Evolutionary conservation across 1,139 yeast species (phyloP).

Genomic region (Hemisphaericaspora subhashii): DNA sequence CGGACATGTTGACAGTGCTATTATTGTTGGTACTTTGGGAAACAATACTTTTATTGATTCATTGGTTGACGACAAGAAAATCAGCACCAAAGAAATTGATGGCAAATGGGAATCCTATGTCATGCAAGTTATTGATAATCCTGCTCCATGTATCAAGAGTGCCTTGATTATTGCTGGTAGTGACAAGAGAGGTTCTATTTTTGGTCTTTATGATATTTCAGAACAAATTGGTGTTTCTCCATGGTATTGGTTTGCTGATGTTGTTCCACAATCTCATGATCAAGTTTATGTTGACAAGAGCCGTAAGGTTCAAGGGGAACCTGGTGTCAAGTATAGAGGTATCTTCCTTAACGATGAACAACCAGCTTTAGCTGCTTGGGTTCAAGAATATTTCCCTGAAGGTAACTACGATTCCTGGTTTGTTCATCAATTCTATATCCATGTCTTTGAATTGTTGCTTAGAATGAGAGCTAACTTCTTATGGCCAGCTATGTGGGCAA

Average conservation of each 20-base stretch:
- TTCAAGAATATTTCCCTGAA: slow-evolving; percentile 12
- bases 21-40: slow-evolving; percentile 19
- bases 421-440: slow-evolving; percentile 18
- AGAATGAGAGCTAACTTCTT: slow-evolving; percentile 18
- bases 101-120: slow-evolving; percentile 20
- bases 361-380: slow-evolving; percentile 18
- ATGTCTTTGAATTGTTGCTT: slow-evolving; percentile 16
- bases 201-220: slow-evolving; percentile 17
- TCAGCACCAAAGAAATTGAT: slow-evolving; percentile 14
- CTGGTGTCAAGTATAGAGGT: slow-evolving; percentile 18
- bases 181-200: slow-evolving; percentile 18
- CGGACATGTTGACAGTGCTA: slow-evolving; percentile 12
- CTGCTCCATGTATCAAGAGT: slow-evolving; percentile 11
- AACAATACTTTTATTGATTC: slow-evolving; percentile 14
- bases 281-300: slow-evolving; percentile 13
- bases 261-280: slow-evolving; percentile 12
- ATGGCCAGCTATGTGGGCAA: slow-evolving; percentile 22
- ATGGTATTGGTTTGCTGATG: slow-evolving; percentile 19
- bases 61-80: slow-evolving; percentile 8
- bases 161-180: slow-evolving; percentile 18
- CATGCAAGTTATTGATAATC: slow-evolving; percentile 10
- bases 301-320: slow-evolving; percentile 15
- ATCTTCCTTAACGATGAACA: slow-evolving; percentile 19
- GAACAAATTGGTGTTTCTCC: slow-evolving; percentile 20
- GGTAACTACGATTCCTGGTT: slow-evolving; percentile 16